Evolutionary conservation across 805 yeast species (phyloP).

Genomic region (Middelhovenomyces tepae): DNA sequence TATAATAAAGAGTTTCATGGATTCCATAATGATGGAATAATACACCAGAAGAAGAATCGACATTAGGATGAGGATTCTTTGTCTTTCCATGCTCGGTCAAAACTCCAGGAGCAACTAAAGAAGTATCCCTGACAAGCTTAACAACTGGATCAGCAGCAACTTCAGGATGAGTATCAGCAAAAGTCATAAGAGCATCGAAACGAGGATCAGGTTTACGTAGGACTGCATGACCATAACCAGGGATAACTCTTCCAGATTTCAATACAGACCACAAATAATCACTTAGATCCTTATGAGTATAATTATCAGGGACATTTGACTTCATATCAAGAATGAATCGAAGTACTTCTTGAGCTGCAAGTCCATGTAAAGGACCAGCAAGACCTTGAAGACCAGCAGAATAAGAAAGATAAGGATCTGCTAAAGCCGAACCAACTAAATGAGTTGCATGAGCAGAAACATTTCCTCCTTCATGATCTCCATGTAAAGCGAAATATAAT

Average conservation of each 20-base stretch:
- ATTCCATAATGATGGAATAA: conserved; percentile 73
- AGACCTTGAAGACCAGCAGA: conserved; percentile 75
- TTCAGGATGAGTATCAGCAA: conserved; percentile 44
- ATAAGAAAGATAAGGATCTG: conserved; percentile 66
- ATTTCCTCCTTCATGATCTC: conserved; percentile 80
- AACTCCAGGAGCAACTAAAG: conserved; percentile 67
- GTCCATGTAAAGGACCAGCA: conserved; percentile 81
- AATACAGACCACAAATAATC: conserved; percentile 59
- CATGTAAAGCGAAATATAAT: conserved; percentile 65
- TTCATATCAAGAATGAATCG: conserved; percentile 62
- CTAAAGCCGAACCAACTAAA: conserved; percentile 71
- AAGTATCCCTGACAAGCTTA: conserved; percentile 55
- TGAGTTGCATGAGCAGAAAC: conserved; percentile 78
- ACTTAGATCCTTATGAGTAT: conserved; percentile 38
- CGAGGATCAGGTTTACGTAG: conserved; percentile 78
- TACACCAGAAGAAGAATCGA: conserved; percentile 72
- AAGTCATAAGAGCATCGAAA: conserved; percentile 63
- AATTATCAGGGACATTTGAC: conserved; percentile 33
- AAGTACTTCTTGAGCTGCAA: conserved; percentile 80
- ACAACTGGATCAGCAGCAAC: conserved; percentile 57
- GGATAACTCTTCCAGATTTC: conserved; percentile 68
- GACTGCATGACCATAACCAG: conserved; percentile 87
- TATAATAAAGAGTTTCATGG: conserved; percentile 63
- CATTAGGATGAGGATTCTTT: conserved; percentile 80
- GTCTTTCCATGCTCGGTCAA: conserved; percentile 74